Evolutionary conservation across 1,139 yeast genomes (phyloP).

Genomic region (Candida sanyaensis): DNA sequence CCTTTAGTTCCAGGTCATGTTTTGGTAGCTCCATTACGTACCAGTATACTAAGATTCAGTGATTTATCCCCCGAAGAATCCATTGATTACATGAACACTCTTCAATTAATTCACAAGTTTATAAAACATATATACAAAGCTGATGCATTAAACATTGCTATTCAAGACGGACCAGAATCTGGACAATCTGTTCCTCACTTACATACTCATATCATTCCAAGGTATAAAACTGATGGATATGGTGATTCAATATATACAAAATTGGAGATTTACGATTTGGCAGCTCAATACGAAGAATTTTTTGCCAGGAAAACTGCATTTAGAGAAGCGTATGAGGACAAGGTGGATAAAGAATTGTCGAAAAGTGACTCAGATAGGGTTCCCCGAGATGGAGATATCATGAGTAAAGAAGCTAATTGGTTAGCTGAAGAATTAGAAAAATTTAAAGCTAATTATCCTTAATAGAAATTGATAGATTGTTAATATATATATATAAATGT

Average conservation of each 20-base stretch:
- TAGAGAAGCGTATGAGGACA: conserved; percentile 9
- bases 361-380: conserved; percentile 42
- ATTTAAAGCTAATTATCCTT: conserved; percentile 14
- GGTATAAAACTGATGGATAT: conserved; percentile 62
- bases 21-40: conserved; percentile 77
- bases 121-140: conserved; percentile 69
- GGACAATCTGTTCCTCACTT: conserved; percentile 95
- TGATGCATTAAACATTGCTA: conserved; percentile 81
- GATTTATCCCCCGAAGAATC: conserved; percentile 75
- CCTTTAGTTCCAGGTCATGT: conserved; percentile 93
- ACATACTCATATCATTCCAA: conserved; percentile 90
- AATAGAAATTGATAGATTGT: neutral
- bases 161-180: conserved; percentile 94
- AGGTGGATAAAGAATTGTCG: conserved; percentile 24
- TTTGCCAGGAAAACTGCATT: conserved; percentile 26
- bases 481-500: neutral
- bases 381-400: conserved; percentile 56
- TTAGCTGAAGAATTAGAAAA: conserved; percentile 44
- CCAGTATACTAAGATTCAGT: conserved; percentile 56
- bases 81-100: conserved; percentile 71
- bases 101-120: conserved; percentile 71
- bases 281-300: conserved; percentile 31
- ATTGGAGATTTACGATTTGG: conserved; percentile 51
- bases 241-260: conserved; percentile 61
- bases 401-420: conserved; percentile 66